phyloP scores from a whole-genome alignment of 768 basidiomycete species.

The Boletus reticuloceps region DNA sequence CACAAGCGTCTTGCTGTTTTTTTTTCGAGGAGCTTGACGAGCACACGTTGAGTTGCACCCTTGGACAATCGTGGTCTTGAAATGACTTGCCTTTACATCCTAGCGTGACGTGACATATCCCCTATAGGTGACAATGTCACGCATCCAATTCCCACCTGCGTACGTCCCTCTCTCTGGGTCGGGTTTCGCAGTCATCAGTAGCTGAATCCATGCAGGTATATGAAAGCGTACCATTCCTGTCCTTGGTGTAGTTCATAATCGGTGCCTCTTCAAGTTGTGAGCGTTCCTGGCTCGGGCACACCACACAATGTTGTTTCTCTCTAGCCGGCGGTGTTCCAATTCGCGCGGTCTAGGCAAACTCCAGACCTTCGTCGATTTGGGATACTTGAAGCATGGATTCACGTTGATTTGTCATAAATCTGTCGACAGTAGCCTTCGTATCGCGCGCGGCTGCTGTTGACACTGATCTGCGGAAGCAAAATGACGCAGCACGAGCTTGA shows the following conservation, averaged over 20 bases:
- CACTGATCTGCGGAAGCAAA: constrained; percentile 17
- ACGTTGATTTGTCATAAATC: constrained; percentile 5
- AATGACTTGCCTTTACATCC: constrained; percentile 27
- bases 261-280: background rate
- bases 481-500: background rate
- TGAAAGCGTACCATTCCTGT: constrained; percentile 3
- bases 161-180: background rate
- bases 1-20: constrained; percentile 21
- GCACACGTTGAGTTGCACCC: constrained; percentile 31
- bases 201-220: background rate
- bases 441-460: background rate
- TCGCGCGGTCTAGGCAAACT: constrained; percentile 2
- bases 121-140: constrained; percentile 30
- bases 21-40: constrained; percentile 22
- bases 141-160: constrained; percentile 5
- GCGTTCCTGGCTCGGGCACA: background rate
- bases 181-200: background rate
- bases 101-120: constrained; percentile 28
- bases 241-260: background rate
- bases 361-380: too few species aligned
- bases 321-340: constrained; percentile 14
- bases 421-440: background rate
- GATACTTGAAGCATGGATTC: background rate
- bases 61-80: constrained; percentile 25
- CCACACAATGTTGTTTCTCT: background rate